These are phyloP conservation scores for Pelargonium myrrhifolium DNA, from an alignment of 441 rosid species.

Conservation along the genomic window DNA sequence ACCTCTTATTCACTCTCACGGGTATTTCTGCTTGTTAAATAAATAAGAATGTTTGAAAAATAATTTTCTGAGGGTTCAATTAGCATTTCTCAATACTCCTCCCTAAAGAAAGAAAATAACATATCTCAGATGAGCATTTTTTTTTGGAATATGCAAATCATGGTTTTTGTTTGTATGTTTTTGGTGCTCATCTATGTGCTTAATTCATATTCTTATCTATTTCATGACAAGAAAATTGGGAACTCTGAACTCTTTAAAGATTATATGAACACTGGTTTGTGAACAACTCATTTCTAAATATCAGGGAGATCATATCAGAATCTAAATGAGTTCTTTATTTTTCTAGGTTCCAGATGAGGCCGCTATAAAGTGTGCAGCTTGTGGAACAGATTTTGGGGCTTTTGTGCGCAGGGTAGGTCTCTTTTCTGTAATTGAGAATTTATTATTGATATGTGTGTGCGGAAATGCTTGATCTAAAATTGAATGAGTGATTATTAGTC, in stretches of 20 bases:
- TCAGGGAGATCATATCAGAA: neutral
- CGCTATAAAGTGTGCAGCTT: conserved; percentile 68
- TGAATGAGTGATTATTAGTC: neutral
- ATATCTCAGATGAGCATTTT: neutral
- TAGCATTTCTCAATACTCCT: too few species aligned
- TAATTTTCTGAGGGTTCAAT: too few species aligned
- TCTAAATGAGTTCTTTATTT: conserved; percentile 8
- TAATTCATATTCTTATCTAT: neutral
- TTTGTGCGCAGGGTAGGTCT: conserved; percentile 62
- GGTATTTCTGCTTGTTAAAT: too few species aligned
- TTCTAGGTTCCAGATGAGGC: conserved; percentile 90
- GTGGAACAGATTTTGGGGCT: conserved; percentile 80
- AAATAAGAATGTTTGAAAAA: too few species aligned
- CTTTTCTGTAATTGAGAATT: neutral
- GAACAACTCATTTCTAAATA: too few species aligned
- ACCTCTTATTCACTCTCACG: too few species aligned
- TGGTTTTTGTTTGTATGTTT: neutral
- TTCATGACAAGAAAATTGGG: neutral
- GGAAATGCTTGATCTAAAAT: neutral
- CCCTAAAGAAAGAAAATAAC: too few species aligned
- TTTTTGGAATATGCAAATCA: neutral
- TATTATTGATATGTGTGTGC: conserved; percentile 6
- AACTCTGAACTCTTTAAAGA: too few species aligned
- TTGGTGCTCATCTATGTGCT: neutral
- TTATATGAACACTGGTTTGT: too few species aligned